Evolutionary conservation across 177 flowering plant genomes (phyloP).

Genomic region (Vitis hybrid): DNA sequence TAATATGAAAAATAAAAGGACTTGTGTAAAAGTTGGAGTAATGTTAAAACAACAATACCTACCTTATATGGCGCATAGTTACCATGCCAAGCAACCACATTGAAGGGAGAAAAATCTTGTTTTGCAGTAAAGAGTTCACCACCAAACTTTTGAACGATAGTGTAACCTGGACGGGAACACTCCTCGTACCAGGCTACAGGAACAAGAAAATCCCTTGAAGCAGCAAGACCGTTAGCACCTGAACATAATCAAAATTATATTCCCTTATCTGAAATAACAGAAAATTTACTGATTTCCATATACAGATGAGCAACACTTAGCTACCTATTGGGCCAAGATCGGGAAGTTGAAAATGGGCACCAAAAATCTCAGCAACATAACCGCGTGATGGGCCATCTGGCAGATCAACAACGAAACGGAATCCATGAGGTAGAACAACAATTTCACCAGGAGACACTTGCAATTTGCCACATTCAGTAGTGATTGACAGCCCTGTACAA

Average conservation of each 20-base stretch:
- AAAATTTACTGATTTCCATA: neutral
- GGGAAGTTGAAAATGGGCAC: conserved; percentile 91
- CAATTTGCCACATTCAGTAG: conserved; percentile 85
- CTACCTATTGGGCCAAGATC: conserved; percentile 97
- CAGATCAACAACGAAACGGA: conserved; percentile 67
- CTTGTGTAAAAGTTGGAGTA: neutral
- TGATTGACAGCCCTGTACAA: conserved; percentile 74
- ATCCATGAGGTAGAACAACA: conserved; percentile 86
- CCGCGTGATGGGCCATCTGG: conserved; percentile 96
- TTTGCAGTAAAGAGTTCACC: conserved; percentile 91
- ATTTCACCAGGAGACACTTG: conserved; percentile 88
- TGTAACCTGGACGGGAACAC: conserved; percentile 52
- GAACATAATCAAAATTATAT: conserved; percentile 8
- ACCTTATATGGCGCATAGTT: conserved; percentile 96
- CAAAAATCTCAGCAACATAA: conserved; percentile 89
- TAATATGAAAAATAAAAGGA: neutral
- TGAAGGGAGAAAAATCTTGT: conserved; percentile 96
- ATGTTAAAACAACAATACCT: neutral
- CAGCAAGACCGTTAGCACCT: conserved; percentile 99
- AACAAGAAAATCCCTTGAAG: conserved; percentile 84
- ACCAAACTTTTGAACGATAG: conserved; percentile 84
- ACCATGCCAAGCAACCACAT: conserved; percentile 99
- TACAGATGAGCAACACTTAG: conserved; percentile 1
- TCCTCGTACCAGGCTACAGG: conserved; percentile 88
- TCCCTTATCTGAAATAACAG: neutral